A percentile compares a stretch with the other conserved stretches of the same genome.
Evolutionary conservation across 257 asterid species (phyloP).

Genomic region (Salvia miltiorrhiza): DNA sequence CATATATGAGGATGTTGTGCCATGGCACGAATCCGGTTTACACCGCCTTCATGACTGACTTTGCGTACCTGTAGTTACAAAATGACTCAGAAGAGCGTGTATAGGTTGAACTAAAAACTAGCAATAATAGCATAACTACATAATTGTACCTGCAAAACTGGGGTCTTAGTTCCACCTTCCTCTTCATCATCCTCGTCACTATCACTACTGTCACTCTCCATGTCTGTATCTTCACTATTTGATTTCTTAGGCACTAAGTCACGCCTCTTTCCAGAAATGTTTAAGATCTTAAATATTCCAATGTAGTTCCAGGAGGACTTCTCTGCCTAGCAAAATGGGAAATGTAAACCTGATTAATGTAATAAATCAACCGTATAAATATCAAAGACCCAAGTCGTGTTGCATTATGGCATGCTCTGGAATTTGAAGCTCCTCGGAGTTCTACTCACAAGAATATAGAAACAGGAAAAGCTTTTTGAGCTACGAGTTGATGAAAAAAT

Average conservation of each 20-base stretch:
- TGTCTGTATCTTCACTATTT: slow-evolving; percentile 53
- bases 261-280: slow-evolving; percentile 84
- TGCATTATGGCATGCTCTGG: background rate
- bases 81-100: background rate
- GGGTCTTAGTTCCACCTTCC: slow-evolving; percentile 49
- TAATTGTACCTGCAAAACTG: slow-evolving; percentile 60
- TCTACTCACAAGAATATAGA: background rate
- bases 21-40: slow-evolving; percentile 92
- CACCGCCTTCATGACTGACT: slow-evolving; percentile 73
- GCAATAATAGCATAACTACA: background rate
- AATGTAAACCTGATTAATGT: background rate
- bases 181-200: slow-evolving; percentile 74
- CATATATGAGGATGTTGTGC: slow-evolving; percentile 82
- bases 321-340: slow-evolving; percentile 56
- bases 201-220: slow-evolving; percentile 81
- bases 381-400: background rate
- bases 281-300: slow-evolving; percentile 65
- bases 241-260: slow-evolving; percentile 55
- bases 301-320: slow-evolving; percentile 64
- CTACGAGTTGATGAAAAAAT: background rate
- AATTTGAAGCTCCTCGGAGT: background rate
- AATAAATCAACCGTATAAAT: background rate
- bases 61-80: slow-evolving; percentile 48
- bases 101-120: background rate
- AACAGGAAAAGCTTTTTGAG: background rate